These are phyloP conservation scores for Hippophae tibetana DNA, from an alignment of 306 rosid genomes.

Conservation along the genomic window DNA sequence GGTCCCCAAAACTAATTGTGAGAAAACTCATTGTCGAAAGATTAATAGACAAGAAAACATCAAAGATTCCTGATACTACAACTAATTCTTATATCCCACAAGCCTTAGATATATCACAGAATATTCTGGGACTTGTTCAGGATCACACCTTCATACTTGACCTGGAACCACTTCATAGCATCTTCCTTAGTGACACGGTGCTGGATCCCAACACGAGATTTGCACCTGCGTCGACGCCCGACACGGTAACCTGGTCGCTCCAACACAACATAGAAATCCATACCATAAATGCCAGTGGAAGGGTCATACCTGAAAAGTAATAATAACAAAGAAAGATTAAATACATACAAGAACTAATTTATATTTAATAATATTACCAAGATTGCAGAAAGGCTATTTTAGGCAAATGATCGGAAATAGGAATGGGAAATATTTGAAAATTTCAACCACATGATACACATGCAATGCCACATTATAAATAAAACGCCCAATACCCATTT, in stretches of 20 bases:
- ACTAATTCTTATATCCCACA: constrained; percentile 9
- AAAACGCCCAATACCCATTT: not conserved
- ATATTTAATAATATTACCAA: not conserved
- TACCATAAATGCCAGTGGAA: constrained; percentile 79
- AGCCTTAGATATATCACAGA: constrained; percentile 20
- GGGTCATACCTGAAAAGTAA: constrained; percentile 58
- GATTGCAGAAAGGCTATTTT: too few relatives aligned
- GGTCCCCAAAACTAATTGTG: too few relatives aligned
- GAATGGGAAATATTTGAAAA: not conserved
- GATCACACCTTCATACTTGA: constrained; percentile 81
- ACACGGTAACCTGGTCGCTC: constrained; percentile 86
- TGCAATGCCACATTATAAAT: not conserved
- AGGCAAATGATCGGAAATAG: not conserved
- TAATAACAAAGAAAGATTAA: not conserved
- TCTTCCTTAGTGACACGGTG: constrained; percentile 82
- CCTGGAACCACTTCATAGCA: constrained; percentile 93
- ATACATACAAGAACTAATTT: not conserved
- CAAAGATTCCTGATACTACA: constrained; percentile 22
- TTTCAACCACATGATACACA: not conserved
- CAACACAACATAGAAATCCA: constrained; percentile 72
- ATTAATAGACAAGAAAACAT: constrained; percentile 8
- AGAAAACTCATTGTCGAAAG: too few relatives aligned
- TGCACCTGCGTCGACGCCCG: constrained; percentile 77
- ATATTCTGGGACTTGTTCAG: constrained; percentile 68
- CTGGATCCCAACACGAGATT: constrained; percentile 72